Percentiles rank a stretch among this genome's conserved stretches.
These are phyloP conservation scores for Solanum rostratum DNA, from an alignment of 257 asterid genomes.

Conservation along the genomic window DNA sequence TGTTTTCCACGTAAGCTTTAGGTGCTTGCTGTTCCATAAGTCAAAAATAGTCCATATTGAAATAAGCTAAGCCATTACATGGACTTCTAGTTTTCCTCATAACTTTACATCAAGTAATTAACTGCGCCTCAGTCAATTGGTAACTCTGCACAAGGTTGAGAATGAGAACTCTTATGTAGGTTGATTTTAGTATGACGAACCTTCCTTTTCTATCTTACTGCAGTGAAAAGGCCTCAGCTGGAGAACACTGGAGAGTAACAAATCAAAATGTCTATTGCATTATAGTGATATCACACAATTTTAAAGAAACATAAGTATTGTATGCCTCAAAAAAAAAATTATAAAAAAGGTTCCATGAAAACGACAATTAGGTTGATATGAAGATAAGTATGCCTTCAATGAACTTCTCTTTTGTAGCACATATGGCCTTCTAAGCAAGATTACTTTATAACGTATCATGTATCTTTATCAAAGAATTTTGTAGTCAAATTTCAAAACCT, in stretches of 20 bases:
- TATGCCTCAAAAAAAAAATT: too few relatives aligned
- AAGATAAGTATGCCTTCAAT: not conserved
- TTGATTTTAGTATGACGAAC: not conserved
- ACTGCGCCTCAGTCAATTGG: not conserved
- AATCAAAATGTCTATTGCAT: not conserved
- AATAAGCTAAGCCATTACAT: not conserved
- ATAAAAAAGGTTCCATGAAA: not conserved
- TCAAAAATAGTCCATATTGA: not conserved
- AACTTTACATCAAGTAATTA: not conserved
- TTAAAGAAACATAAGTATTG: not conserved
- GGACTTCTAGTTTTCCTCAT: not conserved
- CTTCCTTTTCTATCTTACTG: not conserved
- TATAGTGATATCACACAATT: not conserved
- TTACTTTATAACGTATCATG: not conserved
- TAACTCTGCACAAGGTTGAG: not conserved
- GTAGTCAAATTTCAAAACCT: not conserved
- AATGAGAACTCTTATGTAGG: not conserved
- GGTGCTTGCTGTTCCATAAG: not conserved
- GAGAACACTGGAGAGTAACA: not conserved
- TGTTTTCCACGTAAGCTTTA: not conserved
- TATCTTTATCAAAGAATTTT: not conserved
- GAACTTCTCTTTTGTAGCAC: not conserved
- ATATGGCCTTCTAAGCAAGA: not conserved
- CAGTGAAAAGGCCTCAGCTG: not conserved
- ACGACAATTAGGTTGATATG: not conserved